phyloP scores from a whole-genome alignment of 768 basidiomycete genomes.

The Pisolithus albus region DNA sequence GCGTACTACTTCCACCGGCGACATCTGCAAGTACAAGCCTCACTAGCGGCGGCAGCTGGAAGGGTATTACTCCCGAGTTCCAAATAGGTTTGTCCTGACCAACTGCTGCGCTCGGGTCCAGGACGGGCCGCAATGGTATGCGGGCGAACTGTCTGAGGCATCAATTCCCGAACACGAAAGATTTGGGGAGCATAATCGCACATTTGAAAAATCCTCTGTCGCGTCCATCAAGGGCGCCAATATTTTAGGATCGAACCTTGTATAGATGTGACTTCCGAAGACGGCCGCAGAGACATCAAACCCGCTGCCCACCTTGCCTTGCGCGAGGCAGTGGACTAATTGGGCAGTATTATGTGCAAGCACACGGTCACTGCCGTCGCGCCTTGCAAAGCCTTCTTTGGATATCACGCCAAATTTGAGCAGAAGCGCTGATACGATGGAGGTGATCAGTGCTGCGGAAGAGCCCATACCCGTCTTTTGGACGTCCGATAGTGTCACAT shows the following conservation, averaged over 20 bases:
- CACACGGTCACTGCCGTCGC: slow-evolving; percentile 40
- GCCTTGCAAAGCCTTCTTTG: slow-evolving; percentile 37
- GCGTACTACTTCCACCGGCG: slow-evolving; percentile 93
- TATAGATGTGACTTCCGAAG: slow-evolving; percentile 92
- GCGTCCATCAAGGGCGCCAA: slow-evolving; percentile 57
- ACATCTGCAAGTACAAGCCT: slow-evolving; percentile 91
- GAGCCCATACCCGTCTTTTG: slow-evolving; percentile 99
- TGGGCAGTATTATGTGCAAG: slow-evolving; percentile 92
- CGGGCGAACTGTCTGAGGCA: slow-evolving; percentile 9
- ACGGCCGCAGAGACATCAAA: slow-evolving; percentile 95
- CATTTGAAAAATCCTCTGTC: slow-evolving; percentile 34
- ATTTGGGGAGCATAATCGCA: slow-evolving; percentile 6
- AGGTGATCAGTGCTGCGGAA: slow-evolving; percentile 94
- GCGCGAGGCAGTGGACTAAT: slow-evolving; percentile 91
- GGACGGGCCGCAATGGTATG: slow-evolving; percentile 27
- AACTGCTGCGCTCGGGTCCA: slow-evolving; percentile 40
- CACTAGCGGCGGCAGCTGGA: slow-evolving; percentile 78
- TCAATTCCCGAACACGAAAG: not conserved
- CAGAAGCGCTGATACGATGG: slow-evolving; percentile 80
- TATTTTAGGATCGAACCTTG: slow-evolving; percentile 72
- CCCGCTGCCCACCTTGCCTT: slow-evolving; percentile 96
- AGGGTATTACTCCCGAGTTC: slow-evolving; percentile 64
- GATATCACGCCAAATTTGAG: slow-evolving; percentile 65
- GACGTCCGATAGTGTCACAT: slow-evolving; percentile 66
- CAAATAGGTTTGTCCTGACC: slow-evolving; percentile 48